These are phyloP conservation scores for Macrolepiota fuliginosa DNA, from an alignment of 768 basidiomycete genomes.

Conservation along the genomic window DNA sequence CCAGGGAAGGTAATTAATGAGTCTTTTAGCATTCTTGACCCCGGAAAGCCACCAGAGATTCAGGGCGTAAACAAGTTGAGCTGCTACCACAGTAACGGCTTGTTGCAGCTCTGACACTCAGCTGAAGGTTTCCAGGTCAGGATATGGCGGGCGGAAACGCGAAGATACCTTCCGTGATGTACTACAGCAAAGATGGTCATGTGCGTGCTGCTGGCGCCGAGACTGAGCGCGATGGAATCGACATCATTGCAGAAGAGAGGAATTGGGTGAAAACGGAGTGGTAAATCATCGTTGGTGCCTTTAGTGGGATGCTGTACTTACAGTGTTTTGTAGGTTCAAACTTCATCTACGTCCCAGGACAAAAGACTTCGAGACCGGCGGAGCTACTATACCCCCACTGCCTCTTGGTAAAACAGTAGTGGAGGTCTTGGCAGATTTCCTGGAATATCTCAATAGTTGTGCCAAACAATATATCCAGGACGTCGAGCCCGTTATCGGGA, in stretches of 20 bases:
- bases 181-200: constrained; percentile 36
- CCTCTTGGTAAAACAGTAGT: constrained; percentile 38
- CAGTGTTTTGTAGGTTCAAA: constrained; percentile 29
- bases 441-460: constrained; percentile 40
- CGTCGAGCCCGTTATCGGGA: not conserved
- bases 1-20: not conserved
- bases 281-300: constrained; percentile 19
- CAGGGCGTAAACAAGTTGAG: not conserved
- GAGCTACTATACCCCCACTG: constrained; percentile 31
- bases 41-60: not conserved
- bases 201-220: constrained; percentile 42
- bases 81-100: not conserved
- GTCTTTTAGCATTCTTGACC: not conserved
- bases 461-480: constrained; percentile 13
- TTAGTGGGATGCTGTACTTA: not conserved
- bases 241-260: constrained; percentile 37
- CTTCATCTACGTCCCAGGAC: constrained; percentile 28
- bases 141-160: constrained; percentile 34
- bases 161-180: constrained; percentile 45
- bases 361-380: not conserved
- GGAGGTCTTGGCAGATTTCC: constrained; percentile 43
- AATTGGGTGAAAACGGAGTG: constrained; percentile 44
- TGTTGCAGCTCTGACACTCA: not conserved
- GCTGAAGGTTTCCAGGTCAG: constrained; percentile 35
- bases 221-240: constrained; percentile 32